Conservation (phyloP, 805 yeast species). For the Pichia rugopelliculosa region DNA sequence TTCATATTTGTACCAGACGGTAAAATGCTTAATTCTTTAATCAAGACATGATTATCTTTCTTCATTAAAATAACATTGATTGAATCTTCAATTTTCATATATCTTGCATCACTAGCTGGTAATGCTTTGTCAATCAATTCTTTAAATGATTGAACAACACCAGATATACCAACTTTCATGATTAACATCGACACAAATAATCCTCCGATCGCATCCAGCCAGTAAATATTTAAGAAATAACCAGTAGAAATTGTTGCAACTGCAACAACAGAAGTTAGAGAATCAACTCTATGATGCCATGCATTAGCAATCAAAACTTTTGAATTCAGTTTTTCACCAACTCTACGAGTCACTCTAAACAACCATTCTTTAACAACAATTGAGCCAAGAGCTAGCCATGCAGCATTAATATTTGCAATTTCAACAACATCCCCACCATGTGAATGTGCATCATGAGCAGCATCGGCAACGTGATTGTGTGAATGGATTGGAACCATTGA, state of each 20-base stretch:
- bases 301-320: slow-evolving; percentile 94
- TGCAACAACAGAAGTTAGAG: slow-evolving; percentile 87
- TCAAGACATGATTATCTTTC: slow-evolving; percentile 23
- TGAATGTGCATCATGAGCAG: not conserved
- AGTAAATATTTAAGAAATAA: slow-evolving; percentile 63
- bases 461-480: slow-evolving; percentile 39
- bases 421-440: slow-evolving; percentile 35
- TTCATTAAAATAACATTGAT: slow-evolving; percentile 30
- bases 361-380: slow-evolving; percentile 84
- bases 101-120: slow-evolving; percentile 42
- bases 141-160: slow-evolving; percentile 58
- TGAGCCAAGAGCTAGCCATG: slow-evolving; percentile 91
- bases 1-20: slow-evolving; percentile 51
- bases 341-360: slow-evolving; percentile 70
- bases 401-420: slow-evolving; percentile 68
- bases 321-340: slow-evolving; percentile 73
- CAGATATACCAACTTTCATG: slow-evolving; percentile 75
- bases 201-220: slow-evolving; percentile 93
- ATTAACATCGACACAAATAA: slow-evolving; percentile 74
- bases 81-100: slow-evolving; percentile 31
- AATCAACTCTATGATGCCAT: slow-evolving; percentile 97
- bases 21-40: slow-evolving; percentile 38
- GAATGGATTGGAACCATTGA: slow-evolving; percentile 44
- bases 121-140: slow-evolving; percentile 77
- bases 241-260: slow-evolving; percentile 83